phyloP scores from a whole-genome alignment of 805 yeast genomes.

The Barnettozyma pratensis region DNA sequence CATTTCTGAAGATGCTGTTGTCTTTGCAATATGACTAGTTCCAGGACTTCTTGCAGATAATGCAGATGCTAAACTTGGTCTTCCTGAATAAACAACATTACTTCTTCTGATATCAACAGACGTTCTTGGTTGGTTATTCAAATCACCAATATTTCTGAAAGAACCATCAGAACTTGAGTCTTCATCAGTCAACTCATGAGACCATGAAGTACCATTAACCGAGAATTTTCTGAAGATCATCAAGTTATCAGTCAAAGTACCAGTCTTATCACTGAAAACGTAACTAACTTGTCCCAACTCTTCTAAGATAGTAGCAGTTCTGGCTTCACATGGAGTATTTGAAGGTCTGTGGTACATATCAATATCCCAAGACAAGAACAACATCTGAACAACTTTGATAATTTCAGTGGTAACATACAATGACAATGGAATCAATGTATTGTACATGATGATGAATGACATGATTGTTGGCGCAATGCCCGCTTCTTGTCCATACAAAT shows the following conservation, averaged over 20 bases:
- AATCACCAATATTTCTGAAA: not conserved
- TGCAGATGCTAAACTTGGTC: slow-evolving; percentile 55
- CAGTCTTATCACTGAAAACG: slow-evolving; percentile 94
- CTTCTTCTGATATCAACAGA: slow-evolving; percentile 38
- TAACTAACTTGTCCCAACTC: slow-evolving; percentile 96
- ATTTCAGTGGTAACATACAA: slow-evolving; percentile 96
- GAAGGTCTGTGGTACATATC: slow-evolving; percentile 88
- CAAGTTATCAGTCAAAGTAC: slow-evolving; percentile 90
- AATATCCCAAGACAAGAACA: slow-evolving; percentile 79
- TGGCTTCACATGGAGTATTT: slow-evolving; percentile 90
- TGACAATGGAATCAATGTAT: slow-evolving; percentile 91
- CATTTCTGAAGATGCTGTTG: not conserved
- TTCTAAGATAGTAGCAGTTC: slow-evolving; percentile 92
- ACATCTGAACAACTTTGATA: slow-evolving; percentile 81
- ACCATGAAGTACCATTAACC: slow-evolving; percentile 85
- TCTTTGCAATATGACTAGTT: not conserved
- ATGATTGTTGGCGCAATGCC: slow-evolving; percentile 86
- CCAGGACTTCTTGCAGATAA: slow-evolving; percentile 12
- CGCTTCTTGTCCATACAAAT: slow-evolving; percentile 63
- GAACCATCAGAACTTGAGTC: not conserved
- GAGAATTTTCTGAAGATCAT: slow-evolving; percentile 91
- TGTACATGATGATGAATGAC: slow-evolving; percentile 97
- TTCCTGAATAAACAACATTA: slow-evolving; percentile 39
- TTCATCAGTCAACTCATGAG: slow-evolving; percentile 58
- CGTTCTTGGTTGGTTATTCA: slow-evolving; percentile 17